phyloP scores from a whole-genome alignment of 208 protist species.

The Borovskyia barvae region DNA sequence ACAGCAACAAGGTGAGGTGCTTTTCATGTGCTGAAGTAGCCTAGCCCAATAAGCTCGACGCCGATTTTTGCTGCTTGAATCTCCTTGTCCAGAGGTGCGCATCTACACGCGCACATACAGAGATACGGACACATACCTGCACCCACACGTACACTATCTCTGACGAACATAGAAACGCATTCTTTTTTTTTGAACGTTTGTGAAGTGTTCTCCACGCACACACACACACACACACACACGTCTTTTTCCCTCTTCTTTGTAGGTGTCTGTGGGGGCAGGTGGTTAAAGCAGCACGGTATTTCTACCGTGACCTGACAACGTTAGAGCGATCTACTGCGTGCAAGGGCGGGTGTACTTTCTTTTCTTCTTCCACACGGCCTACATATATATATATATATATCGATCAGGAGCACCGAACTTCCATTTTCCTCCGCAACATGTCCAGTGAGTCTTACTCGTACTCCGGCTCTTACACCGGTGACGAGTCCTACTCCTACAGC shows the following conservation, averaged over 20 bases:
- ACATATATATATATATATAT: not conserved
- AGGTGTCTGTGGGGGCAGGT: no score
- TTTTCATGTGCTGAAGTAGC: no score
- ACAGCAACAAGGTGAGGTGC: no score
- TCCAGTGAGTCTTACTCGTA: conserved; percentile 35
- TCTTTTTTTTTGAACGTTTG: no score
- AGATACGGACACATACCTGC: no score
- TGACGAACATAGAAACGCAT: no score
- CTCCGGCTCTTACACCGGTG: conserved; percentile 34
- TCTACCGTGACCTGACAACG: no score
- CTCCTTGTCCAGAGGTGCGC: not conserved
- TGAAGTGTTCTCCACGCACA: not conserved
- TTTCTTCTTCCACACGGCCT: conserved; percentile 1
- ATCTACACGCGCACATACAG: conserved; percentile 2
- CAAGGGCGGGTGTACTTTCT: conserved; percentile 1
- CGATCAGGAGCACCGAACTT: not conserved
- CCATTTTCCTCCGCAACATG: not conserved
- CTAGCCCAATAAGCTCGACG: no score
- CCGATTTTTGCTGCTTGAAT: no score
- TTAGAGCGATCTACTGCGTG: no score
- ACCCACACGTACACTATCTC: no score
- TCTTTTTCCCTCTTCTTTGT: not conserved
- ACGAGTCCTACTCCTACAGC: conserved; percentile 36
- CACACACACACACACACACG: not conserved
- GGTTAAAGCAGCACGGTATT: no score